Percentiles rank a stretch among this genome's conserved stretches.
Conservation (phyloP, 2,329 filamentous ascomycete genomes). For the Fusarium succisae region DNA sequence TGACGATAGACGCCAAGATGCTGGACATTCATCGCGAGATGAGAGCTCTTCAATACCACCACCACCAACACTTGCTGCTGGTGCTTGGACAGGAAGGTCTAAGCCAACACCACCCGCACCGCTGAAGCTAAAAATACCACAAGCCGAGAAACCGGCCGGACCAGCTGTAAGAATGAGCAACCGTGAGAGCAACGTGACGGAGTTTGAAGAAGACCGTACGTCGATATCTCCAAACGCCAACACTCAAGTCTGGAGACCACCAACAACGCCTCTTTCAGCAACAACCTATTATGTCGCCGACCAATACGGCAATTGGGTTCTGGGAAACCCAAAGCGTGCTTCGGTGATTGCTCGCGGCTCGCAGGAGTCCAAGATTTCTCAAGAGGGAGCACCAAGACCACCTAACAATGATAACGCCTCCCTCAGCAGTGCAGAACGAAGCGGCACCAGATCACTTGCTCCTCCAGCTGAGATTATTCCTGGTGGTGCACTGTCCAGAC, state of each 20-base stretch:
- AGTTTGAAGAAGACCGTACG: conserved; percentile 61
- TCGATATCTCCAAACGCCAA: conserved; percentile 48
- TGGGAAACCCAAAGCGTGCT: conserved; percentile 51
- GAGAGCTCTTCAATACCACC: conserved; percentile 15
- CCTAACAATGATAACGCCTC: conserved; percentile 33
- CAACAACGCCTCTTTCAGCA: conserved; percentile 56
- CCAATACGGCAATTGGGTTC: conserved; percentile 63
- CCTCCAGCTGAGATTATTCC: conserved; percentile 47
- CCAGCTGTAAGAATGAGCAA: conserved; percentile 20
- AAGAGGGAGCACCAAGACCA: conserved; percentile 13
- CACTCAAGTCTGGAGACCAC: conserved; percentile 60
- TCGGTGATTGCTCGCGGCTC: conserved; percentile 38
- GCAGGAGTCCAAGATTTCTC: conserved; percentile 23
- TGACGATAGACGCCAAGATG: conserved; percentile 15
- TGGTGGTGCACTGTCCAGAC: conserved; percentile 36
- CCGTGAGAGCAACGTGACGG: conserved; percentile 58
- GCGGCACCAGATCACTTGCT: conserved; percentile 23
- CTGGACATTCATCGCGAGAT: background rate
- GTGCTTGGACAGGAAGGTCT: conserved; percentile 23
- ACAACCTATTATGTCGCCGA: conserved; percentile 62
- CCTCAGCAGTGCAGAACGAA: background rate
- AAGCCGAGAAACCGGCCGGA: conserved; percentile 2
- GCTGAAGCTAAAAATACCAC: conserved; percentile 45
- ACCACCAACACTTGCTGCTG: conserved; percentile 13
- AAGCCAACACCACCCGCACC: conserved; percentile 34